Conservation (phyloP, 305 asterid species). For the Fraxinus platypoda region DNA sequence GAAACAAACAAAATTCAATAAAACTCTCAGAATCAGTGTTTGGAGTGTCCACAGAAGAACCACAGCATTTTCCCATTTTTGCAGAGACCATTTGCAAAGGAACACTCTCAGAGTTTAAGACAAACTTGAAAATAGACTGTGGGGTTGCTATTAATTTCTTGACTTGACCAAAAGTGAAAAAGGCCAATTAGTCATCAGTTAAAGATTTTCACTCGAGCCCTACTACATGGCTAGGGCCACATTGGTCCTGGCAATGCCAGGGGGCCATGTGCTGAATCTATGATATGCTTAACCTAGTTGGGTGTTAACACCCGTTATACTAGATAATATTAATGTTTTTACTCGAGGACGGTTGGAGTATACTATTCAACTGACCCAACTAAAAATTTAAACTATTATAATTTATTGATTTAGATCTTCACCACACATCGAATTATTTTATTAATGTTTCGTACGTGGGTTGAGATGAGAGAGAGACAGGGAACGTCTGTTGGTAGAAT, state of each 20-base stretch:
- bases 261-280: too few relatives aligned
- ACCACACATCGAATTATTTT: too few relatives aligned
- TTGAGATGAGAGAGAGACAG: too few relatives aligned
- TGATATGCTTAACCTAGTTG: too few relatives aligned
- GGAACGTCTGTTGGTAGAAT: too few relatives aligned
- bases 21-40: conserved; percentile 36
- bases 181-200: not conserved
- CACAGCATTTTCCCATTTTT: conserved; percentile 36
- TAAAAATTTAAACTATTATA: too few relatives aligned
- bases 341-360: not conserved
- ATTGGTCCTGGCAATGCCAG: too few relatives aligned
- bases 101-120: conserved; percentile 1
- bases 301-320: too few relatives aligned
- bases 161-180: not conserved
- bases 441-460: too few relatives aligned
- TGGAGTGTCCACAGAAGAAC: conserved; percentile 12
- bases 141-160: conserved; percentile 22
- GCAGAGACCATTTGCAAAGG: conserved; percentile 28
- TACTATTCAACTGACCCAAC: too few relatives aligned
- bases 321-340: too few relatives aligned
- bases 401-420: too few relatives aligned
- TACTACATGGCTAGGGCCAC: not conserved
- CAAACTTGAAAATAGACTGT: not conserved
- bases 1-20: conserved; percentile 29
- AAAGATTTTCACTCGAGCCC: not conserved